phyloP scores from a whole-genome alignment of 2,329 filamentous ascomycete species.

The Penicillium expansum region DNA sequence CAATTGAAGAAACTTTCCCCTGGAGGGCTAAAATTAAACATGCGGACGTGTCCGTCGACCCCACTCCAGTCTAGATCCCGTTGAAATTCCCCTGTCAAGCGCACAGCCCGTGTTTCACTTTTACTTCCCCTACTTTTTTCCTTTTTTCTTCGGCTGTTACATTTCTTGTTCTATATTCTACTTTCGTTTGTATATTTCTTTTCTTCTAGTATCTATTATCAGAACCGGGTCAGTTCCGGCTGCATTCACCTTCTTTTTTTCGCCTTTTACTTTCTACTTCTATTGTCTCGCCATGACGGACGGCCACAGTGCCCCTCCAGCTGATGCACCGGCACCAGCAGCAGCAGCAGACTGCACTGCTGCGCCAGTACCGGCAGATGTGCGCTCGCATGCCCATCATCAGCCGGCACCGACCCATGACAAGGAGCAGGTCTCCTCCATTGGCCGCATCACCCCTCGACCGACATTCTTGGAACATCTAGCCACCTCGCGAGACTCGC shows the following conservation, averaged over 20 bases:
- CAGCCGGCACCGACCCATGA: slow-evolving; percentile 6
- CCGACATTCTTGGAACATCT: slow-evolving; percentile 36
- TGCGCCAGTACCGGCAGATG: slow-evolving; percentile 17
- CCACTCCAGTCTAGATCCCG: slow-evolving; percentile 17
- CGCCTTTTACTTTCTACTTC: not conserved
- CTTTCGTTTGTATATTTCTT: slow-evolving; percentile 1
- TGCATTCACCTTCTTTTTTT: not conserved
- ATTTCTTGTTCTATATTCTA: not conserved
- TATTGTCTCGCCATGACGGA: slow-evolving; percentile 19
- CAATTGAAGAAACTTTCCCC: not conserved
- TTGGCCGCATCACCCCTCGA: slow-evolving; percentile 28
- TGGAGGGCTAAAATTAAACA: slow-evolving; percentile 10
- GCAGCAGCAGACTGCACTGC: slow-evolving; percentile 12
- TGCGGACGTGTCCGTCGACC: slow-evolving; percentile 10
- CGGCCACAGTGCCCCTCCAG: slow-evolving; percentile 14
- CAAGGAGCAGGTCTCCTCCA: slow-evolving; percentile 26
- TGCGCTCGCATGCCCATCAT: slow-evolving; percentile 14
- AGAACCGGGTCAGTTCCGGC: slow-evolving; percentile 1
- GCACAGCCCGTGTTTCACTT: slow-evolving; percentile 3
- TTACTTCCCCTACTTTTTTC: slow-evolving; percentile 8
- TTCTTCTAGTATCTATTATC: slow-evolving; percentile 3
- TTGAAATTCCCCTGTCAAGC: slow-evolving; percentile 17
- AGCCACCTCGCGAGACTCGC: slow-evolving; percentile 30
- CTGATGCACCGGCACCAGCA: slow-evolving; percentile 14
- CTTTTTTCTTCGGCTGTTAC: slow-evolving; percentile 2